Evolutionary conservation across 2,329 filamentous ascomycete genomes (phyloP).

Genomic region (Aspergillus fijiensis): DNA sequence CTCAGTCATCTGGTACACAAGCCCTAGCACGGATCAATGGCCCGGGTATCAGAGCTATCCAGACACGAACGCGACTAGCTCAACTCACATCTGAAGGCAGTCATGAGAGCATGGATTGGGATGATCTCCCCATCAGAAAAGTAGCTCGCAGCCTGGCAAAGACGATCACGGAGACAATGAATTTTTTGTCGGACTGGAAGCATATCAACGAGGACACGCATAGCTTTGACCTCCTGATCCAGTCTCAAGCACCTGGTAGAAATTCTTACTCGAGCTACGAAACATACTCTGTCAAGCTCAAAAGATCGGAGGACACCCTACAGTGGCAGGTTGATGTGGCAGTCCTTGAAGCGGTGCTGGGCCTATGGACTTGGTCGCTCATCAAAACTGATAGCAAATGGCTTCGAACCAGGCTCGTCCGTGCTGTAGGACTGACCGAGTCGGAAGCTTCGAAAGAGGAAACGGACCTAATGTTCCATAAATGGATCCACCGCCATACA

Average conservation of each 20-base stretch:
- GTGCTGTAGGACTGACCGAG: conserved; percentile 24
- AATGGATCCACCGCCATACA: conserved; percentile 33
- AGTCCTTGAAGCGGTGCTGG: conserved; percentile 34
- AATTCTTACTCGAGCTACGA: conserved; percentile 8
- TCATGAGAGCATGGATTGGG: conserved; percentile 21
- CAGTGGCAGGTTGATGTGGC: conserved; percentile 26
- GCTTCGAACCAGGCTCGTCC: conserved; percentile 16
- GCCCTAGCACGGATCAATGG: neutral
- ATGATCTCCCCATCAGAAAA: conserved; percentile 29
- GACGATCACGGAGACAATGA: conserved; percentile 30
- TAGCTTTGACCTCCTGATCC: conserved; percentile 22
- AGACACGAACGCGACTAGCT: conserved; percentile 25
- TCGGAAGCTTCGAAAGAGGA: conserved; percentile 21
- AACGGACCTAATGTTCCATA: conserved; percentile 29
- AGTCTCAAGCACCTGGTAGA: conserved; percentile 13
- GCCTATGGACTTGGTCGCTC: conserved; percentile 35
- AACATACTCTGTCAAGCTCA: conserved; percentile 17
- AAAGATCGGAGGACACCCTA: conserved; percentile 22
- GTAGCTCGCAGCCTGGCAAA: conserved; percentile 22
- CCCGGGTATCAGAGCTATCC: conserved; percentile 17
- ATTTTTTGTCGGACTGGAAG: conserved; percentile 28
- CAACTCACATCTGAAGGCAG: conserved; percentile 19
- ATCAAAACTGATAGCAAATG: conserved; percentile 21
- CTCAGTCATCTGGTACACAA: conserved; percentile 3
- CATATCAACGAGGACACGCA: conserved; percentile 4